phyloP scores from a whole-genome alignment of 371 early-diverging fungal genomes.

The Umbelopsis sp. region DNA sequence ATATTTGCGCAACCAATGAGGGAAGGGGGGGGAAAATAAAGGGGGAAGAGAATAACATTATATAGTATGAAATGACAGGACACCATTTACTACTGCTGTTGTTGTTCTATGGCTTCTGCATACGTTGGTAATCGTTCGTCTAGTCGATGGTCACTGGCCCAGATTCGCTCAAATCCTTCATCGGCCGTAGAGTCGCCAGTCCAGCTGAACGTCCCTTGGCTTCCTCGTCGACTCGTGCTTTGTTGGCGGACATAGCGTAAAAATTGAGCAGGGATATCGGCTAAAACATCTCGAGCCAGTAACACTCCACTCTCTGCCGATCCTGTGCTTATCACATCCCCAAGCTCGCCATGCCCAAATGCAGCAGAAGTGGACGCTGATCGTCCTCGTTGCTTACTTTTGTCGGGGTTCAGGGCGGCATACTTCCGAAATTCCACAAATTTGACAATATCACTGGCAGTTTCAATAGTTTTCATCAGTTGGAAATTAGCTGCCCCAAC shows the following conservation, averaged over 20 bases:
- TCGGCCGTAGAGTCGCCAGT: background rate
- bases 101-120: background rate
- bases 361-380: conserved; percentile 10
- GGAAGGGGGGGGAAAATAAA: too few species aligned
- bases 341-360: background rate
- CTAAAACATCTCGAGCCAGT: conserved; percentile 13
- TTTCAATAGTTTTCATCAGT: background rate
- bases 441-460: background rate
- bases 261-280: conserved; percentile 12
- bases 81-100: background rate
- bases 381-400: conserved; percentile 12
- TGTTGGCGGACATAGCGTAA: background rate
- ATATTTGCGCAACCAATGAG: too few species aligned
- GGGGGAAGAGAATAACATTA: too few species aligned
- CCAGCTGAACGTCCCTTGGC: conserved; percentile 12
- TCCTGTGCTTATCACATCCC: conserved; percentile 14
- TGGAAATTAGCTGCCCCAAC: conserved; percentile 15
- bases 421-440: conserved; percentile 15
- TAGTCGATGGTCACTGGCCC: background rate
- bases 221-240: background rate
- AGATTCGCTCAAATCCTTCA: background rate
- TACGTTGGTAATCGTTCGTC: conserved; percentile 3
- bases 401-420: background rate
- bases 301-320: conserved; percentile 8
- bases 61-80: too few species aligned